Base-by-base conservation (phyloP, 768 basidiomycete genomes). In the Gelatoporia subvermispora region DNA sequence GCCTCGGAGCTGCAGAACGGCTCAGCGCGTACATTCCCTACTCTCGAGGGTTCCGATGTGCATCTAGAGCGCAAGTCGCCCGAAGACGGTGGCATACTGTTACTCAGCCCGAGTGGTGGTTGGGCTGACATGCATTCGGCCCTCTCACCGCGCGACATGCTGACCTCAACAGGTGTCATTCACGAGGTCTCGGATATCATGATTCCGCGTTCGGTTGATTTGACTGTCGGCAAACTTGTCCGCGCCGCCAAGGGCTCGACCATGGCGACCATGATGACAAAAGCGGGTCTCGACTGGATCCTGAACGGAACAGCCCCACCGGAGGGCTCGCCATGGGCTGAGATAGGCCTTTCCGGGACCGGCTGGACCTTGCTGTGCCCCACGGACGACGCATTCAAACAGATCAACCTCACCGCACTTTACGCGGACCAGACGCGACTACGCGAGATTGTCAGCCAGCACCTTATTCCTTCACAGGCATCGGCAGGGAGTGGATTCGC, bases 331-430 rank as follows among this genome's bases (percentile, higher is more conserved):
- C 70, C 68, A 10, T 89, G 84, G 83, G 77, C 76, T 4, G 73
- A 81, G 15, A 60, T 65, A 48, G 73, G 68, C 39, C 58, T 76
- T n/a, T 60, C 63, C 17, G 74, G 71, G 21, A 67, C 65, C 8
- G 83, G 85, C 3, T 98, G 94, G 85, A 95, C 93, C 1, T 66
- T 99, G 3, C 74, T 99, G 18, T 93, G 89, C 56, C 96, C 96
- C 3, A 81, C 82, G 5, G 96, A 99, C 60, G 85, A 87, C 49
- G 93, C 95, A 0, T 96, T 98, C 76, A 85, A 92, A 62, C 70
- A 78, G 18, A 68, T 87, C 65, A 94, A 98, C 68, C 66, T 98
- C 49, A 93, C 93, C 0, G 65, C 68, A 50, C 65, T 93, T 20
- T 84, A 82, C 53, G 75, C 74, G 22, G 76, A 90, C 59, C 50